Percentiles rank a stretch among this genome's conserved stretches.
phyloP scores from a whole-genome alignment of 306 rosid genomes.

The Vigna nakashimae region DNA sequence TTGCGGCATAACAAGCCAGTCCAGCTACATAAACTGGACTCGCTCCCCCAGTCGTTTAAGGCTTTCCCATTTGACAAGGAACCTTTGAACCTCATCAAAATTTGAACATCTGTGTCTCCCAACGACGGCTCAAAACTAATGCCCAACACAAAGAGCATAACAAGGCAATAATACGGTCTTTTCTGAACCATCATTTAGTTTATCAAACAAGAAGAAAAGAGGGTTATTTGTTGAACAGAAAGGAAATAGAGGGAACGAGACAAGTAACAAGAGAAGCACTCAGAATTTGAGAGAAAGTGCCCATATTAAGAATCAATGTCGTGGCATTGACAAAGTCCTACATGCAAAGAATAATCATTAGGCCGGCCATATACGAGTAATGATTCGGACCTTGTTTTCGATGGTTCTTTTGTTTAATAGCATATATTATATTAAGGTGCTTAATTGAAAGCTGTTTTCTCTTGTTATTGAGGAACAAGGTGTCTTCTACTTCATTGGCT shows the following conservation, averaged over 20 bases:
- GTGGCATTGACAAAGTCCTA: slow-evolving; percentile 48
- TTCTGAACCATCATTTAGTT: slow-evolving; percentile 37
- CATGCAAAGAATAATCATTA: slow-evolving; percentile 41
- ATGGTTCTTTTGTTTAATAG: slow-evolving; percentile 17
- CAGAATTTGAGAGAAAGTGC: slow-evolving; percentile 1
- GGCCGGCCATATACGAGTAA: slow-evolving; percentile 53
- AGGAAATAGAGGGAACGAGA: not conserved
- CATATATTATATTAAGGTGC: slow-evolving; percentile 4
- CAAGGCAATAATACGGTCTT: slow-evolving; percentile 20
- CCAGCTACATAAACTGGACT: slow-evolving; percentile 63
- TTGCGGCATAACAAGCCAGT: slow-evolving; percentile 54
- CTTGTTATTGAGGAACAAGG: slow-evolving; percentile 19
- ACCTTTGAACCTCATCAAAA: slow-evolving; percentile 56
- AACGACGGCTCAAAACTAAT: slow-evolving; percentile 35
- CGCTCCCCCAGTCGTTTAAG: slow-evolving; percentile 60
- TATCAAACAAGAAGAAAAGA: slow-evolving; percentile 2
- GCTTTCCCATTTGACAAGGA: slow-evolving; percentile 51
- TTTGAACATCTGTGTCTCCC: slow-evolving; percentile 26
- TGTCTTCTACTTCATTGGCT: slow-evolving; percentile 38
- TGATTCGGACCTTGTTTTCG: slow-evolving; percentile 34
- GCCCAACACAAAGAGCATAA: slow-evolving; percentile 29
- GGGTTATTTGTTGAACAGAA: slow-evolving; percentile 15
- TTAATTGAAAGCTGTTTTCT: slow-evolving; percentile 36
- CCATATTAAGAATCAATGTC: slow-evolving; percentile 12
- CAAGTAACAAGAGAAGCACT: not conserved